phyloP scores from a whole-genome alignment of 768 basidiomycete species.

The Boletellus ananas region DNA sequence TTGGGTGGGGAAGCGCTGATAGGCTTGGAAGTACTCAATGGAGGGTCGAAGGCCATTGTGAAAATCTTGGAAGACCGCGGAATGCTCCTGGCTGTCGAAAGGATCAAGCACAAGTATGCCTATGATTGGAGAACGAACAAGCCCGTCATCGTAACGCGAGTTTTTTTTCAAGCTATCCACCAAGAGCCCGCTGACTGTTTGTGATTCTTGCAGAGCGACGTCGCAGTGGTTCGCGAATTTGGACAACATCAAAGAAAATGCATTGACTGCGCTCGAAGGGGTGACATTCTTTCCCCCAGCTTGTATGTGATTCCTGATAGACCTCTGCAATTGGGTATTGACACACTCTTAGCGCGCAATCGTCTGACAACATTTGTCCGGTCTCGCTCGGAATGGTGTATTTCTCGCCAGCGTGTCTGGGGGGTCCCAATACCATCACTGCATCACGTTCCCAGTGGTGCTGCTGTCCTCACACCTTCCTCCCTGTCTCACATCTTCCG shows the following conservation, averaged over 20 bases:
- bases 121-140: conserved; percentile 96
- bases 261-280: conserved; percentile 60
- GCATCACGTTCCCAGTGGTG: conserved; percentile 58
- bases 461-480: conserved; percentile 57
- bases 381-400: conserved; percentile 97
- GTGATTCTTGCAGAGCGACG: conserved; percentile 57
- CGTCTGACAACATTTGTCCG: conserved; percentile 85
- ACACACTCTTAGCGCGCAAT: conserved; percentile 57
- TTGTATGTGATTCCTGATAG: conserved; percentile 47
- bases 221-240: conserved; percentile 98
- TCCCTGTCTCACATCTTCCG: conserved; percentile 73
- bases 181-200: background rate
- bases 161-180: background rate
- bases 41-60: conserved; percentile 66
- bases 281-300: conserved; percentile 74
- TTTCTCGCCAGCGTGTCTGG: conserved; percentile 96
- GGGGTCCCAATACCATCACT: conserved; percentile 94
- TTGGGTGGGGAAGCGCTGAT: conserved; percentile 48
- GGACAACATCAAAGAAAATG: conserved; percentile 74
- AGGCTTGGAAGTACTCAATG: conserved; percentile 70
- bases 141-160: conserved; percentile 87
- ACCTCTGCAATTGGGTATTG: background rate
- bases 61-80: conserved; percentile 52
- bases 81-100: conserved; percentile 59
- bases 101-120: conserved; percentile 84